Base-by-base conservation (phyloP, 768 basidiomycete species). In the Calocera cornea region DNA sequence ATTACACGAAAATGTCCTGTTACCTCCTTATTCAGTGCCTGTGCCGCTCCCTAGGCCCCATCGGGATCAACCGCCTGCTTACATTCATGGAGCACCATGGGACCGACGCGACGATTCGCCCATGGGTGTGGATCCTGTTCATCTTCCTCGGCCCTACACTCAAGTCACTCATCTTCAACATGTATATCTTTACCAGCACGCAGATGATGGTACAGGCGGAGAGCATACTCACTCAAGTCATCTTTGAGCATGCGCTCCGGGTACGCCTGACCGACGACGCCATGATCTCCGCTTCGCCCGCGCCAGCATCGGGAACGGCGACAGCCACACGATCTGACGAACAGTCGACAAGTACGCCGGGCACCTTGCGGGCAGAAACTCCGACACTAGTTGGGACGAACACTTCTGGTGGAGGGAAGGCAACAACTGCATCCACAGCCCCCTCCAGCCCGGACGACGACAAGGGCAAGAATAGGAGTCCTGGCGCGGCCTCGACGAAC, bases 71-170 rank as follows among this genome's bases (percentile, higher is more conserved):
- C 64, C 50, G 73, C 66, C 54, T 77, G 34, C 65, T 73, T 40
- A 44, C 66, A 70, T 72, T 75, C 68, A 70, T 77, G 8, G 74
- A 75, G 68, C 72, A 47, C 31, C 67, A 73, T 34, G 76, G 75
- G 1, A 40, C 73, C 22, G 70, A 68, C 11, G 73, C 74, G 1
- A 68, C 65, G 0, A 38, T 75, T 64, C 69, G 71, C 63, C 76
- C 76, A 7, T 74, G 75, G 68, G 71, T 78, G 12, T 78, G 75
- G 75, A 71, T 77, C 36, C 65, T 70, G 1, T 38, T 38, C 36
- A 5, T 64, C 7, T n/a, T 54, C 33, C 44, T 47, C 8, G 44
- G 8, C 44, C 44, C 44, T 5, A 24, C 19, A 47, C 44, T 17
- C 44, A 47, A 17, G 8, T 24, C 44, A 19, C 44, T 47, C 44